Percentiles rank a stretch among this genome's conserved stretches.
Conservation (phyloP, 2,329 filamentous ascomycete species). For the Aspergillus persii region DNA sequence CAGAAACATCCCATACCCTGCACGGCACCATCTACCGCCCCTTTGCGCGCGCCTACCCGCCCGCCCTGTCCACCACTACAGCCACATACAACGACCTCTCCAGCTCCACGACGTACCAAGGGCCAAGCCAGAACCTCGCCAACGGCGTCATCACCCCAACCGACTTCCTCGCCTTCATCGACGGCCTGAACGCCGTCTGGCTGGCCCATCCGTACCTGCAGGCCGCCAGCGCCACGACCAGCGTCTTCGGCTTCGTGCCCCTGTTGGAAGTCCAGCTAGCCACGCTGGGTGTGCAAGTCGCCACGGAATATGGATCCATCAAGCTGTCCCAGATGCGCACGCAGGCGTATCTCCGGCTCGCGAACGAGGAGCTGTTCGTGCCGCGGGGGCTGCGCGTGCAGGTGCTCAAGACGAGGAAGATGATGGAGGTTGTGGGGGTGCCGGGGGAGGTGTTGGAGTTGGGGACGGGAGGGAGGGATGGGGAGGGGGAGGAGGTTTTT, state of each 20-base stretch:
- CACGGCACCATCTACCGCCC: constrained; percentile 15
- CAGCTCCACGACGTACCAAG: not conserved
- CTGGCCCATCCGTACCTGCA: constrained; percentile 50
- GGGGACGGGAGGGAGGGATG: not conserved
- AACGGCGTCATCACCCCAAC: constrained; percentile 2
- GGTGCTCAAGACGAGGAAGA: constrained; percentile 23
- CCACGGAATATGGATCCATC: constrained; percentile 13
- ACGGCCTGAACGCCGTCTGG: constrained; percentile 50
- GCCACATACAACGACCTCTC: not conserved
- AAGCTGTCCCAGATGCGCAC: constrained; percentile 24
- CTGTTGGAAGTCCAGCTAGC: constrained; percentile 23
- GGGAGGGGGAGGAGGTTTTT: constrained; percentile 1
- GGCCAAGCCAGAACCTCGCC: not conserved
- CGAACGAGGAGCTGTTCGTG: constrained; percentile 33
- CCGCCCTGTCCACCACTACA: not conserved
- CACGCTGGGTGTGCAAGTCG: constrained; percentile 13
- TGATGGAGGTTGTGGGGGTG: constrained; percentile 14
- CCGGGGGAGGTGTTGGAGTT: constrained; percentile 6
- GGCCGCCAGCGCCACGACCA: constrained; percentile 22
- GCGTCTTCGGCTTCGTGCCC: constrained; percentile 28
- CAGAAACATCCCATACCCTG: constrained; percentile 14
- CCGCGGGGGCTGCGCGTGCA: constrained; percentile 31
- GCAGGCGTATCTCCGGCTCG: constrained; percentile 26
- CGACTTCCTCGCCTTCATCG: constrained; percentile 34
- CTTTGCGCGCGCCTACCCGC: constrained; percentile 13